A percentile compares a stretch with the other conserved stretches of the same genome.
Evolutionary conservation across 2,329 filamentous ascomycete genomes (phyloP).

Genomic region (Xylaria sp.): DNA sequence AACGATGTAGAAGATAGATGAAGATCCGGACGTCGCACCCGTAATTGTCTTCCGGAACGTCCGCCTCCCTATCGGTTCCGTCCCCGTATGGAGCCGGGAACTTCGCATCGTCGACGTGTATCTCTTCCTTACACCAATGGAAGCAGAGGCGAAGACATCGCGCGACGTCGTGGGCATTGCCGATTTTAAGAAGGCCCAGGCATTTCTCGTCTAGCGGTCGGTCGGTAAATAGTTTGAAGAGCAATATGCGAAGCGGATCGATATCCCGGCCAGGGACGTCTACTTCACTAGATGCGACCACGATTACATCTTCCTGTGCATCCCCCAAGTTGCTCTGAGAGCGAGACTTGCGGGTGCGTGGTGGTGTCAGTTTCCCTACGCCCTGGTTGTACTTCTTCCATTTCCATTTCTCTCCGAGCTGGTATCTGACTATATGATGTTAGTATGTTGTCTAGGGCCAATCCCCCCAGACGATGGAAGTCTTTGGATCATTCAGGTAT

Average conservation of each 20-base stretch:
- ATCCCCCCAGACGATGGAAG: too few relatives aligned
- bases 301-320: neutral
- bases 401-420: conserved; percentile 32
- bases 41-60: conserved; percentile 1
- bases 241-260: neutral
- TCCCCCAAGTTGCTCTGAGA: neutral
- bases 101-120: neutral
- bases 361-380: neutral
- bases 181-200: neutral
- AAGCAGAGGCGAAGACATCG: conserved; percentile 22
- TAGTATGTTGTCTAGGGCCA: neutral
- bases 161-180: neutral
- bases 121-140: conserved; percentile 25
- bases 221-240: neutral
- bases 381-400: conserved; percentile 37
- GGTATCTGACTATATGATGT: conserved; percentile 29
- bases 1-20: conserved; percentile 30
- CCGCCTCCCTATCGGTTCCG: neutral
- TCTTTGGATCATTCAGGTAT: neutral
- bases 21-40: conserved; percentile 30
- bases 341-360: neutral
- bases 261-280: neutral
- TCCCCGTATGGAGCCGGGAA: conserved; percentile 7
- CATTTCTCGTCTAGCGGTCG: neutral
- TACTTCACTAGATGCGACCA: neutral